Evolutionary conservation across 1,139 yeast genomes (phyloP).

Genomic region (Suhomyces bokatorum): DNA sequence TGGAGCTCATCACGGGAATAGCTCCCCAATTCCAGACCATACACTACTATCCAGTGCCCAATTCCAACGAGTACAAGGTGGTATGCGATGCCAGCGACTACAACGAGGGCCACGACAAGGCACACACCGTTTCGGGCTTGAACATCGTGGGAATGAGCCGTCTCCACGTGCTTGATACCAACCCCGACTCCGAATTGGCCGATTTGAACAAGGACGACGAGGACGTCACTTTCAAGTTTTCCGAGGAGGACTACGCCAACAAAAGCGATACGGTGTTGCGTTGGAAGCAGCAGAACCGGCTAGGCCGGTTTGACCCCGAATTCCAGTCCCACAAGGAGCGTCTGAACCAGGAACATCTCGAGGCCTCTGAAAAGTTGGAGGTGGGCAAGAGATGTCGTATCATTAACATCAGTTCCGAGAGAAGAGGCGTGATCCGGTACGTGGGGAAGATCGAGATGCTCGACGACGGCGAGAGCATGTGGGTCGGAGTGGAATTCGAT

Average conservation of each 20-base stretch:
- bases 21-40: constrained; percentile 60
- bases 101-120: constrained; percentile 18
- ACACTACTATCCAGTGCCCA: constrained; percentile 45
- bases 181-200: constrained; percentile 50
- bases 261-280: constrained; percentile 63
- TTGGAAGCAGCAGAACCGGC: constrained; percentile 68
- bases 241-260: constrained; percentile 67
- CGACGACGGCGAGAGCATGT: constrained; percentile 41
- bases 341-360: constrained; percentile 23
- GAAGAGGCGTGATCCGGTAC: constrained; percentile 67
- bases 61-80: constrained; percentile 35
- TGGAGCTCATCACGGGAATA: constrained; percentile 80
- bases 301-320: constrained; percentile 73
- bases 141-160: constrained; percentile 41
- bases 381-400: constrained; percentile 45
- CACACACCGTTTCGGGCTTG: constrained; percentile 21
- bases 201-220: constrained; percentile 39
- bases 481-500: constrained; percentile 53
- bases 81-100: constrained; percentile 24
- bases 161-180: constrained; percentile 54
- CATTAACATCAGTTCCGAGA: constrained; percentile 48
- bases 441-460: constrained; percentile 68
- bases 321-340: constrained; percentile 32
- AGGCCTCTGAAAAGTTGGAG: constrained; percentile 24
- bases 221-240: constrained; percentile 50